These are phyloP conservation scores for Trapa incisa DNA, from an alignment of 345 rosid species.

Conservation along the genomic window DNA sequence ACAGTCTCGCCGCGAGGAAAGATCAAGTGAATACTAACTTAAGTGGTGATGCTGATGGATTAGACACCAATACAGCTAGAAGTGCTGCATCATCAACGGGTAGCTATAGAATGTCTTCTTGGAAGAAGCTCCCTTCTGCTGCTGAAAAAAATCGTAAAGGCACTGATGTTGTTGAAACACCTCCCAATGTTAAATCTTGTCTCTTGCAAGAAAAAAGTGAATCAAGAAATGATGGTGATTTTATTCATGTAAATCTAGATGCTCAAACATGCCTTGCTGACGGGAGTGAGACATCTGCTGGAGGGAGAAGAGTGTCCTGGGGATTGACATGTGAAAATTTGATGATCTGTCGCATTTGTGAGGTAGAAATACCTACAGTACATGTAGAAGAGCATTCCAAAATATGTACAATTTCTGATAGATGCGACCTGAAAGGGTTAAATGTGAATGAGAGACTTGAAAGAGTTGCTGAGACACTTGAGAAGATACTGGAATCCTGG, in stretches of 20 bases:
- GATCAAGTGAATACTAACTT: conserved; percentile 27
- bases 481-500: conserved; percentile 68
- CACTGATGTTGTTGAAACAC: conserved; percentile 26
- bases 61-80: conserved; percentile 55
- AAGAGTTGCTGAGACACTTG: conserved; percentile 87
- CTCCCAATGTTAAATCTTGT: conserved; percentile 42
- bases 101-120: conserved; percentile 80
- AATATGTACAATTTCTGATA: conserved; percentile 86
- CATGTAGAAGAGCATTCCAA: conserved; percentile 97
- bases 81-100: conserved; percentile 69
- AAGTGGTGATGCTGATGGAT: conserved; percentile 21
- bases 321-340: conserved; percentile 65
- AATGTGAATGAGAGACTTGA: conserved; percentile 66
- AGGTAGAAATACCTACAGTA: conserved; percentile 96
- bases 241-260: conserved; percentile 29
- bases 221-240: conserved; percentile 28
- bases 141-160: conserved; percentile 52
- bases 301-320: conserved; percentile 40
- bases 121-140: conserved; percentile 88
- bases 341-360: conserved; percentile 97
- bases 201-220: conserved; percentile 21
- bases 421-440: conserved; percentile 93
- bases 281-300: conserved; percentile 19
- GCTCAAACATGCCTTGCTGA: conserved; percentile 38
- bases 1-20: conserved; percentile 16